Evolutionary conservation across 148 eudicot species (phyloP).

Genomic region (Rhododendron williamsianum): DNA sequence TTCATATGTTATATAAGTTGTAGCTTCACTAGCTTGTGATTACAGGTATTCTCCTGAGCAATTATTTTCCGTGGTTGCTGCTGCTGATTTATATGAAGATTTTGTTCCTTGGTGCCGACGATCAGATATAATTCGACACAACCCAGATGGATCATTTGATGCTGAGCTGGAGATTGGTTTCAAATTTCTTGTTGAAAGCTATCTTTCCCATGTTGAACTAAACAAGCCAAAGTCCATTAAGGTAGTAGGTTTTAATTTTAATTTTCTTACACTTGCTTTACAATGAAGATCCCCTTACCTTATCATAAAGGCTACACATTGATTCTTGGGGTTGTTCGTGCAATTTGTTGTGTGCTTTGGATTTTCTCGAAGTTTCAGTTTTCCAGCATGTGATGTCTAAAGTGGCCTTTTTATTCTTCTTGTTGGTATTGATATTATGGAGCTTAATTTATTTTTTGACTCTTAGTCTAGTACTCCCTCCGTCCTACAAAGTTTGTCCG

Average conservation of each 20-base stretch:
- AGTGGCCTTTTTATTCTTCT: neutral
- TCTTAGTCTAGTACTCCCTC: too few species aligned
- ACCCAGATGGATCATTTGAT: conserved; percentile 86
- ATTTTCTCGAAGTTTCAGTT: neutral
- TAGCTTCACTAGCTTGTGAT: neutral
- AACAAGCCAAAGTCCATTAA: conserved; percentile 57
- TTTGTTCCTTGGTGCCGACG: conserved; percentile 92
- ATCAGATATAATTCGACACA: conserved; percentile 55
- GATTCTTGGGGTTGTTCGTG: neutral
- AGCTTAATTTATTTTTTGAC: neutral
- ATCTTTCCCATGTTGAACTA: conserved; percentile 74
- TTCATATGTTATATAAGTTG: neutral
- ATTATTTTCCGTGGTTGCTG: conserved; percentile 86
- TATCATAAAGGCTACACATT: neutral
- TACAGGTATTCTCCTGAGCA: conserved; percentile 90
- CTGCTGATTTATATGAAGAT: conserved; percentile 83
- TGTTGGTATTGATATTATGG: neutral
- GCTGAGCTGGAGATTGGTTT: conserved; percentile 92
- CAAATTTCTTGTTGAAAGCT: conserved; percentile 84
- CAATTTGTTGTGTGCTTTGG: neutral
- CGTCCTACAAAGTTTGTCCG: too few species aligned
- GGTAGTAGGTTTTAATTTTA: conserved; percentile 30
- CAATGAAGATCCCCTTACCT: neutral
- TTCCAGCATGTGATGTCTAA: neutral
- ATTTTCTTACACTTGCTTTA: neutral